Evolutionary conservation across 345 rosid species (phyloP).

Genomic region (Schrenkiella parvula): DNA sequence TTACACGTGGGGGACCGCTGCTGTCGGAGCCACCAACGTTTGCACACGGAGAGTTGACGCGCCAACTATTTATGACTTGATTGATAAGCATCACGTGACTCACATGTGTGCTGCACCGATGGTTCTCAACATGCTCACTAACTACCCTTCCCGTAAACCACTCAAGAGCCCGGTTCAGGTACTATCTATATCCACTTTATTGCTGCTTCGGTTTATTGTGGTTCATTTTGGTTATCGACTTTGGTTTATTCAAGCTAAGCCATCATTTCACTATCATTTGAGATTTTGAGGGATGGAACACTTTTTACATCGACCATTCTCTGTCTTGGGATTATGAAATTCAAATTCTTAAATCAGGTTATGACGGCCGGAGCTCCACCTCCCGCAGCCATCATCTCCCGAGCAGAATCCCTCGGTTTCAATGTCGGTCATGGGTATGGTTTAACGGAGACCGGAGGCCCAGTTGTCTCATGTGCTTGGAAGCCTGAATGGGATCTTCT

Average conservation of each 20-base stretch:
- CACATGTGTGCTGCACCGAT: constrained; percentile 72
- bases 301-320: not conserved
- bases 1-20: constrained; percentile 60
- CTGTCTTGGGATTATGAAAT: not conserved
- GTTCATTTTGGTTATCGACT: not conserved
- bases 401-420: constrained; percentile 50
- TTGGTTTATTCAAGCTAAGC: not conserved
- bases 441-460: constrained; percentile 58
- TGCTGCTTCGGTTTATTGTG: not conserved
- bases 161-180: constrained; percentile 41
- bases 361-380: constrained; percentile 65
- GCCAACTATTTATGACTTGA: constrained; percentile 36
- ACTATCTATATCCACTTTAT: not conserved
- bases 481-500: constrained; percentile 49
- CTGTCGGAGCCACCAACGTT: constrained; percentile 59
- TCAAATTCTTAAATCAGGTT: constrained; percentile 14
- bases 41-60: constrained; percentile 56
- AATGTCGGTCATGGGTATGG: constrained; percentile 56
- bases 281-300: not conserved
- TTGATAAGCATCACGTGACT: constrained; percentile 47
- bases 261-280: not conserved
- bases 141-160: constrained; percentile 24
- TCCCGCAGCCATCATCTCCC: constrained; percentile 38
- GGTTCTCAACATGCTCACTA: constrained; percentile 59
- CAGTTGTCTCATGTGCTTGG: constrained; percentile 51